Evolutionary conservation across 352 stramenopile species (phyloP).

Genomic region (Globisporangium cylindrosporum): DNA sequence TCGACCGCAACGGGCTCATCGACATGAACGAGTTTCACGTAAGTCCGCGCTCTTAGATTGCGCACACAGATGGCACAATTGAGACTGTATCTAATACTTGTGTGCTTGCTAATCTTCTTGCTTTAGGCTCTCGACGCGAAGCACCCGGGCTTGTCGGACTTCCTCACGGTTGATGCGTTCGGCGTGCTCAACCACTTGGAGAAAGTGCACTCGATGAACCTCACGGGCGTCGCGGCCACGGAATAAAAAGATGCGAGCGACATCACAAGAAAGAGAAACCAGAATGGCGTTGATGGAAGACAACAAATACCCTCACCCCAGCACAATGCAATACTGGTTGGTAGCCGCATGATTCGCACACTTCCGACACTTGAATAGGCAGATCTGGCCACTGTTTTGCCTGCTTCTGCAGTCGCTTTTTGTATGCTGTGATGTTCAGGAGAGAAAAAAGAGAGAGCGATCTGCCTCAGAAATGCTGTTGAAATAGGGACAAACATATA

Average conservation of each 20-base stretch:
- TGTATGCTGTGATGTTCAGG: neutral
- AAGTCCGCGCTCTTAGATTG: neutral
- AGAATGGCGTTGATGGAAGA: neutral
- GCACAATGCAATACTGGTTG: neutral
- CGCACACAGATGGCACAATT: too few species aligned
- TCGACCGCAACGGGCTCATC: conserved; percentile 74
- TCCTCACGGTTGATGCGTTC: conserved; percentile 82
- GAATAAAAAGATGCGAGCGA: conserved; percentile 16
- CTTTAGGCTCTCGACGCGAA: conserved; percentile 71
- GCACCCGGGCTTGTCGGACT: conserved; percentile 82
- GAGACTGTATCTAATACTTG: neutral
- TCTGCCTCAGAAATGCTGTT: neutral
- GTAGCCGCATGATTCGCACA: neutral
- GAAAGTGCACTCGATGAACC: conserved; percentile 78
- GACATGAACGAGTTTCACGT: conserved; percentile 83
- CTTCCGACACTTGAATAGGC: neutral
- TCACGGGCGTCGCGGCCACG: conserved; percentile 16
- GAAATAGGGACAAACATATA: neutral
- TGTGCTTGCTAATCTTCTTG: neutral
- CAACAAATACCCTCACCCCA: neutral
- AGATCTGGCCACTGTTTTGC: neutral
- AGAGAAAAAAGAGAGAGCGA: neutral
- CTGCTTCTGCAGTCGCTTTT: neutral
- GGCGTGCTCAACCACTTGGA: conserved; percentile 82
- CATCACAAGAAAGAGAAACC: neutral